phyloP scores from a whole-genome alignment of 2,329 filamentous ascomycete species.

The Botryotinia convoluta region DNA sequence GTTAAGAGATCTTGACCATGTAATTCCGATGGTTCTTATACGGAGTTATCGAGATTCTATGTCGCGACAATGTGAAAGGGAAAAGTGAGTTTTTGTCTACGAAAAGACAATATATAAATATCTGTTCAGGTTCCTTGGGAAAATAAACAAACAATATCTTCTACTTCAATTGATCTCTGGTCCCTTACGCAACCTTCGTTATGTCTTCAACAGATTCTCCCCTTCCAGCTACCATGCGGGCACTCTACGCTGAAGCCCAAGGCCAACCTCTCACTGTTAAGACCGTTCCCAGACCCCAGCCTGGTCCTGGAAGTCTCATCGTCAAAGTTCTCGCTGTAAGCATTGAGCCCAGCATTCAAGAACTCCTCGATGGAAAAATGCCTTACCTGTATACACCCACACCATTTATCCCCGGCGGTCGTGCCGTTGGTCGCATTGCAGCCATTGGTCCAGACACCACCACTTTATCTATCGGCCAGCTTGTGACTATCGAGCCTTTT shows the following conservation, averaged over 20 bases:
- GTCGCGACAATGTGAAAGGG: not conserved
- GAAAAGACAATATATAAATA: not conserved
- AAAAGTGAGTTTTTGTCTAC: not conserved
- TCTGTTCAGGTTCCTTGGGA: not conserved
- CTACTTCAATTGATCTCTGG: not conserved
- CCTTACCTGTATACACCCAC: slow-evolving; percentile 33
- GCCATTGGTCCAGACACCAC: slow-evolving; percentile 39
- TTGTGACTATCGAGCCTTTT: slow-evolving; percentile 40
- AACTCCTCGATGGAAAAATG: slow-evolving; percentile 42
- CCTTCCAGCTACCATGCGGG: slow-evolving; percentile 4
- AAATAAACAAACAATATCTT: not conserved
- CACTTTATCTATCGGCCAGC: slow-evolving; percentile 36
- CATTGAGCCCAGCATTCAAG: slow-evolving; percentile 41
- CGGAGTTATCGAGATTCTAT: not conserved
- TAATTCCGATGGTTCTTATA: not conserved
- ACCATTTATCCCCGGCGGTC: slow-evolving; percentile 35
- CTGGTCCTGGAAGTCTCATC: slow-evolving; percentile 41
- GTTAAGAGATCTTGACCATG: not conserved
- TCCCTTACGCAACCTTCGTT: too few species aligned
- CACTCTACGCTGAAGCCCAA: not conserved
- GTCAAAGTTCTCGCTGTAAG: slow-evolving; percentile 40
- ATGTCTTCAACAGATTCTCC: not conserved
- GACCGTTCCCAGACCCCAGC: slow-evolving; percentile 38
- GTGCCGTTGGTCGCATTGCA: slow-evolving; percentile 40
- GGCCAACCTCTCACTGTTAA: slow-evolving; percentile 32